Conservation (phyloP, 176 grass and related monocot species). For the Rhynchospora breviuscula region DNA sequence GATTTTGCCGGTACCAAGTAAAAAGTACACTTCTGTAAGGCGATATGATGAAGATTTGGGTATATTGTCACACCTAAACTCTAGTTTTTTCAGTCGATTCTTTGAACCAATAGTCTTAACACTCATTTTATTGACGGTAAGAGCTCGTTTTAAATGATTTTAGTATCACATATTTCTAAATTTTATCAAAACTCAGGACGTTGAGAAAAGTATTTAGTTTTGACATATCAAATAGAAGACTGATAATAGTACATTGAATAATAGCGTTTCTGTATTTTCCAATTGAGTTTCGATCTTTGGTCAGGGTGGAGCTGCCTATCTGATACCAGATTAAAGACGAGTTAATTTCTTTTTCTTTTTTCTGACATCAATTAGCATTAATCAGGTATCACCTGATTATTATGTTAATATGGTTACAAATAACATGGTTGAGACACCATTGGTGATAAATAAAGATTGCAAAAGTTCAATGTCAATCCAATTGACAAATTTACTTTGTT, state of each 20-base stretch:
- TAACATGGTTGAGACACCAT: not conserved
- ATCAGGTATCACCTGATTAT: not conserved
- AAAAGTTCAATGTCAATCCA: not conserved
- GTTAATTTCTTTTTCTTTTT: not conserved
- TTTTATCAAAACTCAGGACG: not conserved
- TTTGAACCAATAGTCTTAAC: not conserved
- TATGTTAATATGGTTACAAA: not conserved
- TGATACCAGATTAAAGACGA: not conserved
- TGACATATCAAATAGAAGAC: not conserved
- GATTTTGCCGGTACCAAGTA: not conserved
- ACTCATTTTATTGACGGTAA: not conserved
- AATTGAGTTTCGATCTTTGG: not conserved
- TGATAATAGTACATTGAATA: not conserved
- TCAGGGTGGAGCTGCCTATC: not conserved
- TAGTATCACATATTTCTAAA: not conserved
- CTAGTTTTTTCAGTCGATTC: not conserved
- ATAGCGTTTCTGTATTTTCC: not conserved
- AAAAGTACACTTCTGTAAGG: not conserved
- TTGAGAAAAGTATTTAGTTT: not conserved
- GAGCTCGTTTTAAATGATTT: not conserved
- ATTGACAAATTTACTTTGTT: not conserved
- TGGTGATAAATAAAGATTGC: not conserved
- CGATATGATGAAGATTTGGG: not conserved
- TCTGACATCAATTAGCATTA: not conserved
- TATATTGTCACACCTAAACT: not conserved